phyloP scores from a whole-genome alignment of 1,139 yeast species.

The Hansenula sp. region DNA sequence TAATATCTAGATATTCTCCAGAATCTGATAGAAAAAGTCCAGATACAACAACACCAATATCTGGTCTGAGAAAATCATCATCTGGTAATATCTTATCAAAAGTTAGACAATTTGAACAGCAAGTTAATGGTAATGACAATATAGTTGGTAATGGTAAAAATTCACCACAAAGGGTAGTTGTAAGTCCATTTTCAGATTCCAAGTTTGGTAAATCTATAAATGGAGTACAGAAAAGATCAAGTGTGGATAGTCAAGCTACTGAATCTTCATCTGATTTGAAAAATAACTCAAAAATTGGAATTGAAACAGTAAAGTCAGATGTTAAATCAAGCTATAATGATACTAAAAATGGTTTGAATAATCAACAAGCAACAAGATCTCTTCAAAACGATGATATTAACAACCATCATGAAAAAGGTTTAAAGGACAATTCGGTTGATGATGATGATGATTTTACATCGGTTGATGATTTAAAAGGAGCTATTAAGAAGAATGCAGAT shows the following conservation, averaged over 20 bases:
- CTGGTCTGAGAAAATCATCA: constrained; percentile 21
- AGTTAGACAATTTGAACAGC: constrained; percentile 27
- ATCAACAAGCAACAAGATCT: too few species aligned
- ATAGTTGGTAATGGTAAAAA: constrained; percentile 4
- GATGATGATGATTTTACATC: neutral
- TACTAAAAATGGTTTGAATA: too few species aligned
- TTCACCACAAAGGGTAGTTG: constrained; percentile 14
- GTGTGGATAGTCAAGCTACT: constrained; percentile 3
- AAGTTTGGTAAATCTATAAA: constrained; percentile 27
- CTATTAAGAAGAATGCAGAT: neutral
- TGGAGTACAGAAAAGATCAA: constrained; percentile 16
- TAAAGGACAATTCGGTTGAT: too few species aligned
- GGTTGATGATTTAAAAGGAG: neutral
- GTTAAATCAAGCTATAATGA: too few species aligned
- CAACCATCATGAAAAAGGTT: too few species aligned
- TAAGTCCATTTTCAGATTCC: constrained; percentile 19
- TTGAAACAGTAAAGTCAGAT: too few species aligned
- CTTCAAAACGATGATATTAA: too few species aligned
- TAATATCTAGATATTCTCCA: constrained; percentile 12
- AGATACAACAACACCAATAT: constrained; percentile 1
- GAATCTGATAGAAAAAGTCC: constrained; percentile 3
- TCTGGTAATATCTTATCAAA: constrained; percentile 24
- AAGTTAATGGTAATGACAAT: constrained; percentile 8
- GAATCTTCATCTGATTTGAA: too few species aligned
- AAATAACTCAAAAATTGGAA: too few species aligned